phyloP scores from a whole-genome alignment of 257 asterid species.

The Solanum microdontum region DNA sequence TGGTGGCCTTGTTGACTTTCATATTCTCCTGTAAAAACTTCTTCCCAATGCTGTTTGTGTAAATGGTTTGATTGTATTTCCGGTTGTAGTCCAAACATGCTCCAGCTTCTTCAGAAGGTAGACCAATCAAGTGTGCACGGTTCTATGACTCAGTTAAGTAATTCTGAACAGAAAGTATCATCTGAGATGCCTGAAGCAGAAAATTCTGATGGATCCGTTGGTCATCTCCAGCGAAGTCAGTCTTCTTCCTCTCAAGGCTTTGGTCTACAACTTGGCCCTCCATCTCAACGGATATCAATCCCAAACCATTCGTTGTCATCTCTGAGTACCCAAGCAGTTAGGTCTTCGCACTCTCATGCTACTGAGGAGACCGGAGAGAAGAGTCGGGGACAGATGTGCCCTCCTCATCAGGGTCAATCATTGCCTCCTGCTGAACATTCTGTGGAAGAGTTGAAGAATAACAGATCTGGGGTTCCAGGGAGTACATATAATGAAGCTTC shows the following conservation, averaged over 20 bases:
- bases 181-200: constrained; percentile 42
- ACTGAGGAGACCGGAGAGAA: constrained; percentile 32
- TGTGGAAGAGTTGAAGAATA: constrained; percentile 21
- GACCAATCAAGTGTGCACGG: constrained; percentile 59
- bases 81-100: constrained; percentile 71
- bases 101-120: constrained; percentile 85
- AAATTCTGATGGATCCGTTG: constrained; percentile 38
- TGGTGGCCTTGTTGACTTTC: not conserved
- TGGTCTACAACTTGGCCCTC: constrained; percentile 88
- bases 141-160: constrained; percentile 17
- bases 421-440: constrained; percentile 33
- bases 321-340: constrained; percentile 23
- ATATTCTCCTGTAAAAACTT: not conserved
- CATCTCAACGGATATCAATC: constrained; percentile 44
- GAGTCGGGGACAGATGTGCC: constrained; percentile 13
- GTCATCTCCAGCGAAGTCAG: constrained; percentile 41
- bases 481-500: constrained; percentile 25
- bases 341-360: constrained; percentile 22
- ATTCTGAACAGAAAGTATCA: constrained; percentile 25
- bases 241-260: constrained; percentile 67
- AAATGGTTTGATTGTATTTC: constrained; percentile 2
- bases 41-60: not conserved
- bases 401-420: constrained; percentile 27
- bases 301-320: constrained; percentile 34
- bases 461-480: constrained; percentile 28